A percentile compares a stretch with the other conserved stretches of the same genome.
phyloP scores from a whole-genome alignment of 1,139 yeast species.

The Geotrichum carabidarum region DNA sequence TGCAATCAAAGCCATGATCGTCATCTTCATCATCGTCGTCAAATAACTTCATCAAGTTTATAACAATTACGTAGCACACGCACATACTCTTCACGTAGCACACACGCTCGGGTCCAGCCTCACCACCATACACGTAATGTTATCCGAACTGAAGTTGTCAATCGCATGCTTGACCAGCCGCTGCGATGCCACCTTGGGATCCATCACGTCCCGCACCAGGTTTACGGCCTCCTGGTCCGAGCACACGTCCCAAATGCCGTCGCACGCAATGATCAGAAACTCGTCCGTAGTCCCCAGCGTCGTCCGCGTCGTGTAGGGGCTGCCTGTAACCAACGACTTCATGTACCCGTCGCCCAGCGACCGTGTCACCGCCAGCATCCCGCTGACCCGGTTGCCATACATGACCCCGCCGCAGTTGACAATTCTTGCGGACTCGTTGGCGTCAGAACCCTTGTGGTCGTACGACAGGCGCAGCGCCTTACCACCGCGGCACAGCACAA shows the following conservation, averaged over 20 bases:
- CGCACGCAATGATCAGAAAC: conserved; percentile 84
- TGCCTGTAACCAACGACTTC: conserved; percentile 83
- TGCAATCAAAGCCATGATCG: too few relatives aligned
- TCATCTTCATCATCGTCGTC: too few relatives aligned
- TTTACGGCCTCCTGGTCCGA: conserved; percentile 78
- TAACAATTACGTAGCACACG: too few relatives aligned
- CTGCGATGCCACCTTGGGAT: conserved; percentile 66
- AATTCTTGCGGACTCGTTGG: conserved; percentile 68
- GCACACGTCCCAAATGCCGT: conserved; percentile 93
- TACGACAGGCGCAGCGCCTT: conserved; percentile 74
- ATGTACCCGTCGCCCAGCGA: conserved; percentile 92
- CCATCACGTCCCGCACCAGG: conserved; percentile 50
- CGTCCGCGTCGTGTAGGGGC: conserved; percentile 89
- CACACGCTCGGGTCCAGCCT: conserved; percentile 49
- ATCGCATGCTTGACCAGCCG: conserved; percentile 71
- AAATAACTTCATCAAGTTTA: too few relatives aligned
- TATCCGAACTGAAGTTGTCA: conserved; percentile 78
- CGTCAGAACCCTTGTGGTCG: conserved; percentile 91
- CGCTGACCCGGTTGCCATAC: conserved; percentile 88
- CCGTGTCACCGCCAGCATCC: conserved; percentile 90
- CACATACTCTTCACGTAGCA: not conserved
- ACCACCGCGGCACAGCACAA: conserved; percentile 70
- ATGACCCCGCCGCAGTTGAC: conserved; percentile 78
- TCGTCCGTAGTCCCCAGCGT: conserved; percentile 61
- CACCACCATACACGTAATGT: conserved; percentile 88